These are phyloP conservation scores for Crataegus laevigata DNA, from an alignment of 306 rosid species.

Conservation along the genomic window DNA sequence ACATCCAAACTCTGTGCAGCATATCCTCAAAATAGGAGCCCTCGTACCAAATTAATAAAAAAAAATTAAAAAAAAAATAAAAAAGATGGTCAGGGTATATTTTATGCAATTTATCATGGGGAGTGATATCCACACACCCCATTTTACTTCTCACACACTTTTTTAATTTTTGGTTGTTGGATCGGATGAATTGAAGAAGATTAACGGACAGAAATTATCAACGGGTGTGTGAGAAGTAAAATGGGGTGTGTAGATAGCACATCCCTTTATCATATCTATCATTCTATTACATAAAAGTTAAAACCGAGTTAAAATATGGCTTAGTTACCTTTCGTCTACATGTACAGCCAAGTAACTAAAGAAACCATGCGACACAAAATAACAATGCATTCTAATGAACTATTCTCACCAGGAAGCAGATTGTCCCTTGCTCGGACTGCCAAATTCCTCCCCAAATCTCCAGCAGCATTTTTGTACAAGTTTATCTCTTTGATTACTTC, in stretches of 20 bases:
- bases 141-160: too few species aligned
- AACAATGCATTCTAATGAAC: constrained; percentile 18
- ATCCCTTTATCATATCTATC: too few species aligned
- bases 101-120: not conserved
- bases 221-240: too few species aligned
- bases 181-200: too few species aligned
- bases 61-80: too few species aligned
- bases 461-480: constrained; percentile 50
- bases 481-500: constrained; percentile 64
- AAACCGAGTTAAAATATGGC: not conserved
- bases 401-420: constrained; percentile 65
- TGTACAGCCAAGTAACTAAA: not conserved
- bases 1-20: not conserved
- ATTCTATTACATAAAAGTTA: not conserved
- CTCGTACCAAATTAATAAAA: not conserved
- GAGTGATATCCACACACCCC: too few species aligned
- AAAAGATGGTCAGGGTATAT: not conserved
- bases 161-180: too few species aligned
- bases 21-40: not conserved
- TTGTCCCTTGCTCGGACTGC: constrained; percentile 71
- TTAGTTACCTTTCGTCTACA: not conserved
- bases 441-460: constrained; percentile 79
- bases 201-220: too few species aligned
- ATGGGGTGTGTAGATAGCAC: too few species aligned
- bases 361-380: constrained; percentile 9